These are phyloP conservation scores for Pichia kudriavzevii DNA, from an alignment of 1,139 yeast genomes.

Conservation along the genomic window DNA sequence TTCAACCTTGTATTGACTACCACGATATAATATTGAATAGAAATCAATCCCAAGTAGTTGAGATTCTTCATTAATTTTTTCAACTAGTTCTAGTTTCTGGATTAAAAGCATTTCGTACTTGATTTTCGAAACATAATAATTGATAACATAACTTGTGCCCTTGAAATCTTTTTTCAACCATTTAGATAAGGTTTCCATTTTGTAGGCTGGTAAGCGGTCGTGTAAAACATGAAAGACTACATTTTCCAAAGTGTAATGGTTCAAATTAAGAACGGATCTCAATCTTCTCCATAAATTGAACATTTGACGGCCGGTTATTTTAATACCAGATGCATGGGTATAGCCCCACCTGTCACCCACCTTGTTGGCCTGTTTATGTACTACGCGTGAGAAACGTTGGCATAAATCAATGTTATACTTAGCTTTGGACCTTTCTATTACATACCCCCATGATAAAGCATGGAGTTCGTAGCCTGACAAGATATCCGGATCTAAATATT, in stretches of 20 bases:
- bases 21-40: constrained; percentile 78
- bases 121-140: constrained; percentile 47
- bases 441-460: constrained; percentile 80
- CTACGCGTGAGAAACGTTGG: constrained; percentile 45
- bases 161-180: constrained; percentile 39
- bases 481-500: constrained; percentile 75
- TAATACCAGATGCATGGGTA: constrained; percentile 64
- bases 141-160: constrained; percentile 34
- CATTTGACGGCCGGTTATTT: constrained; percentile 71
- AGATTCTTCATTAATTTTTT: constrained; percentile 75
- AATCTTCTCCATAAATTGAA: constrained; percentile 79
- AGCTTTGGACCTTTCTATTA: constrained; percentile 55
- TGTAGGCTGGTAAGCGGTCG: constrained; percentile 56
- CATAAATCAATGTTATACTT: constrained; percentile 47
- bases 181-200: constrained; percentile 40
- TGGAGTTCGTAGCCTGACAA: constrained; percentile 81
- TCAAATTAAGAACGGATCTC: constrained; percentile 52
- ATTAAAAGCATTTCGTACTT: constrained; percentile 44
- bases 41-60: constrained; percentile 85
- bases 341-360: constrained; percentile 75
- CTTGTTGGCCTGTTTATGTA: constrained; percentile 41
- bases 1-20: constrained; percentile 91
- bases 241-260: constrained; percentile 71
- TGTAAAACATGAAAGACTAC: constrained; percentile 63
- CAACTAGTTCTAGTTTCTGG: constrained; percentile 56